phyloP scores from a whole-genome alignment of 495 filamentous ascomycete species.

The Parachaetomium inaequale region DNA sequence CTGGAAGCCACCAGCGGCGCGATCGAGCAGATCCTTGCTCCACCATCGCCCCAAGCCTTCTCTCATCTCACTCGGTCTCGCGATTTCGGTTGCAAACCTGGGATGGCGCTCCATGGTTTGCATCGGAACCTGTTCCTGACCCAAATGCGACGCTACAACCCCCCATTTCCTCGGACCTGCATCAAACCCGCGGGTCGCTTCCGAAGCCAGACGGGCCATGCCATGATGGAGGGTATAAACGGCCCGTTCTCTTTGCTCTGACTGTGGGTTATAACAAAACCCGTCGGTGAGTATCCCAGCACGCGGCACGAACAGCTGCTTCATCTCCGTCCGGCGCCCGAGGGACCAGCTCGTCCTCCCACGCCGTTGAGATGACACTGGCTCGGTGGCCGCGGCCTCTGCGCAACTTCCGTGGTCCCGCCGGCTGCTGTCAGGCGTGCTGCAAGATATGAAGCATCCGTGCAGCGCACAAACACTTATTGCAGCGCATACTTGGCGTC shows the following conservation, averaged over 20 bases:
- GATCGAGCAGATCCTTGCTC: too few species aligned
- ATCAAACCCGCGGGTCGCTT: conserved; percentile 1
- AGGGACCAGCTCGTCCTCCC: too few species aligned
- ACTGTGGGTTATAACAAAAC: background rate
- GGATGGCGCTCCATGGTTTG: too few species aligned
- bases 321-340: background rate
- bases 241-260: background rate
- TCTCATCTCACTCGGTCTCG: too few species aligned
- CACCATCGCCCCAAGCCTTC: too few species aligned
- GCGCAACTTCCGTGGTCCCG: background rate
- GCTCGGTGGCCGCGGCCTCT: background rate
- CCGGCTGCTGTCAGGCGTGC: background rate
- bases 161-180: background rate
- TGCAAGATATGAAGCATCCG: background rate
- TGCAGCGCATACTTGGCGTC: background rate
- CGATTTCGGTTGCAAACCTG: too few species aligned
- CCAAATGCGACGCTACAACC: conserved; percentile 6
- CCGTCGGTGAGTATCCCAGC: background rate
- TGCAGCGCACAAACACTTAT: background rate
- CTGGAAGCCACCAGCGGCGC: too few species aligned
- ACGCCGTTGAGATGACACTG: background rate
- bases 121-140: too few species aligned
- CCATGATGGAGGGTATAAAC: background rate
- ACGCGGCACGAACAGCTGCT: background rate
- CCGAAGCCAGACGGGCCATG: background rate